Percentiles rank a stretch among this genome's conserved stretches.
These are phyloP conservation scores for Mycothermus thermophilus DNA, from an alignment of 495 filamentous ascomycete species.

Conservation along the genomic window DNA sequence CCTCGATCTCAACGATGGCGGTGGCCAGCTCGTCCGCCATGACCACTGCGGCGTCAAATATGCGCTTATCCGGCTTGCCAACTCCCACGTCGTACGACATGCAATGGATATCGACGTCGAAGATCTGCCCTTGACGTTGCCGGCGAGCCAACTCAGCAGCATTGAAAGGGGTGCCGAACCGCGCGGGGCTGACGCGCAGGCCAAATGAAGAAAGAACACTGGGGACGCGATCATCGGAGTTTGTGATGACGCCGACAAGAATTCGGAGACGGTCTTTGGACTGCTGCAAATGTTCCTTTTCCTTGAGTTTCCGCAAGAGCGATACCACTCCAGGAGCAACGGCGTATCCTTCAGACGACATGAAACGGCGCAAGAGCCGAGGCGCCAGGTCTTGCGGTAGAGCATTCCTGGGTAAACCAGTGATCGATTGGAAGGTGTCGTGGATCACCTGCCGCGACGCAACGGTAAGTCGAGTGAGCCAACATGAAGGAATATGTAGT, in stretches of 20 bases:
- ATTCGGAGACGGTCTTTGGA: slow-evolving; percentile 19
- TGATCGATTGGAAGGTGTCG: slow-evolving; percentile 27
- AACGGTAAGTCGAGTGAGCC: neutral
- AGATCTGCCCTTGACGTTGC: neutral
- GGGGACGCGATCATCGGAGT: slow-evolving; percentile 61
- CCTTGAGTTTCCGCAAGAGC: slow-evolving; percentile 37
- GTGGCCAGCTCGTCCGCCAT: slow-evolving; percentile 17
- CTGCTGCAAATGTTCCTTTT: too few relatives aligned
- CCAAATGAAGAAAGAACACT: slow-evolving; percentile 48
- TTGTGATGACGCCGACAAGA: slow-evolving; percentile 55
- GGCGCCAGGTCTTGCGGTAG: slow-evolving; percentile 39
- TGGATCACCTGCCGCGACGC: slow-evolving; percentile 9
- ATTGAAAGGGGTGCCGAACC: slow-evolving; percentile 1
- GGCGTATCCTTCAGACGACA: slow-evolving; percentile 45
- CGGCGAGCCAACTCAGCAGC: neutral
- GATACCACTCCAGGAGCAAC: slow-evolving; percentile 40
- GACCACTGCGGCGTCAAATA: slow-evolving; percentile 48
- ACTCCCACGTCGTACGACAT: slow-evolving; percentile 61
- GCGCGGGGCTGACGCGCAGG: slow-evolving; percentile 34
- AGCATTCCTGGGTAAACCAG: neutral
- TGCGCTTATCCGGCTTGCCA: slow-evolving; percentile 49
- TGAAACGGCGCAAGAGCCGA: slow-evolving; percentile 46
- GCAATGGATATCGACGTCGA: slow-evolving; percentile 51
- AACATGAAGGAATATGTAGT: neutral
- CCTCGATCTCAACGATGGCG: neutral